phyloP scores from a whole-genome alignment of 768 basidiomycete species.

The Lentinula sp. region DNA sequence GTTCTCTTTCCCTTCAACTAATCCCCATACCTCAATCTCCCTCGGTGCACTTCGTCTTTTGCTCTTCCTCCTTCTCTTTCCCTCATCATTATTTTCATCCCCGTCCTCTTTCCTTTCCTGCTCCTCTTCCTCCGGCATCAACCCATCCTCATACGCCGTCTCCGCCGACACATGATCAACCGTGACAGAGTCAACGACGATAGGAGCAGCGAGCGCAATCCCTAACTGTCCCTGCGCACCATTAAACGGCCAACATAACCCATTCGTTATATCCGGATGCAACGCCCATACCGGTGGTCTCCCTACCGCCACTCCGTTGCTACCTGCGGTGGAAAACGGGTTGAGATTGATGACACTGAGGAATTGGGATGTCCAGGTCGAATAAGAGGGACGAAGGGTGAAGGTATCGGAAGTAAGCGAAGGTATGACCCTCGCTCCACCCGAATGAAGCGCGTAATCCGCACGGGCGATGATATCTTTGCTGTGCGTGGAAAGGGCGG shows the following conservation, averaged over 20 bases:
- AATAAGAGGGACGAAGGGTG: constrained; percentile 44
- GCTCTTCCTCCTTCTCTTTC: neutral
- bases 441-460: constrained; percentile 83
- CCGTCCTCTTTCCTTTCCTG: constrained; percentile 25
- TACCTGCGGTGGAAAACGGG: constrained; percentile 13
- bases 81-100: constrained; percentile 26
- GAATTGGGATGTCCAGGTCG: constrained; percentile 39
- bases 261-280: constrained; percentile 78
- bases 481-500: constrained; percentile 52
- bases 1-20: constrained; percentile 57
- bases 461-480: constrained; percentile 79
- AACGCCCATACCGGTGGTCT: constrained; percentile 80
- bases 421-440: constrained; percentile 77
- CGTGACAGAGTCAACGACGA: constrained; percentile 68
- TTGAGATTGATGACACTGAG: constrained; percentile 38
- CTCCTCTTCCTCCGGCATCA: constrained; percentile 88
- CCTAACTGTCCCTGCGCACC: constrained; percentile 79
- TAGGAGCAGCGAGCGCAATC: constrained; percentile 69
- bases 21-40: constrained; percentile 65
- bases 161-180: constrained; percentile 88
- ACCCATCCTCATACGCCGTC: constrained; percentile 60
- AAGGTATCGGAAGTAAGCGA: constrained; percentile 75
- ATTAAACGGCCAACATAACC: constrained; percentile 91
- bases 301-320: constrained; percentile 53
- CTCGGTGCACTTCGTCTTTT: constrained; percentile 54